Evolutionary conservation across 148 eudicot species (phyloP), one percentile per base, ranked within the genome.

Genomic region (Beta vulgaris): DNA sequence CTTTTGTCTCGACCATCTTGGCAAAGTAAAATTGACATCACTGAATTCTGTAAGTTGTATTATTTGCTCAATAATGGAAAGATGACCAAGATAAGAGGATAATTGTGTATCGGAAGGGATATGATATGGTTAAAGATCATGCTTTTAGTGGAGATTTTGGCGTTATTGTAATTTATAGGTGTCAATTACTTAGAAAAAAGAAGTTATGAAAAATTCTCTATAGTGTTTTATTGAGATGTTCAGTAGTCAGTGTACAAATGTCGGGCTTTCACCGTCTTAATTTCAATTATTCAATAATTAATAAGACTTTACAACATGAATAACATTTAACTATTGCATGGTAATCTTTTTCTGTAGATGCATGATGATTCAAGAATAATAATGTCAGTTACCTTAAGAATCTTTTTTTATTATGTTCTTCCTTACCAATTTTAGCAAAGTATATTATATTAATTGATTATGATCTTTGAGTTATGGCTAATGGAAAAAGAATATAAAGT

Each of bases 21-120:
- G 42, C 28, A 63, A 34, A 63, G 28, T 63, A 44, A 63, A 36
- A 63, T 35, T 7, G 68, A 63, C 68, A 63, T 63, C 44, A 35
- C 68, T 62, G 42, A 62, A 62, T 16, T 62, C 13, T 58, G 2
- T 54, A 54, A 55, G 16, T 62, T 32, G 16, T 62, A 9, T 10
- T 58, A 28, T 19, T 53, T 53, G 4, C 28, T 62, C 36, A 4
- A 25, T 63, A 44, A 36, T 63, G 43, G 68, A 37, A 63, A 63
- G 19, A 63, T 60, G 39, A 60, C 44, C 21, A 34, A 61, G 40
- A 32, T 61, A 32, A 61, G 7, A 61, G 19, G 39, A 40, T 18
- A 60, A 29, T 15, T 15, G 39, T 8, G 44, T 35, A 36, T 14
- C 26, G 8, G 36, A 63, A 63, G 11, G 42, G 67, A 35, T 16